These are phyloP conservation scores for Trypanosoma cruzi DNA, from an alignment of 208 protist species.

Conservation along the genomic window DNA sequence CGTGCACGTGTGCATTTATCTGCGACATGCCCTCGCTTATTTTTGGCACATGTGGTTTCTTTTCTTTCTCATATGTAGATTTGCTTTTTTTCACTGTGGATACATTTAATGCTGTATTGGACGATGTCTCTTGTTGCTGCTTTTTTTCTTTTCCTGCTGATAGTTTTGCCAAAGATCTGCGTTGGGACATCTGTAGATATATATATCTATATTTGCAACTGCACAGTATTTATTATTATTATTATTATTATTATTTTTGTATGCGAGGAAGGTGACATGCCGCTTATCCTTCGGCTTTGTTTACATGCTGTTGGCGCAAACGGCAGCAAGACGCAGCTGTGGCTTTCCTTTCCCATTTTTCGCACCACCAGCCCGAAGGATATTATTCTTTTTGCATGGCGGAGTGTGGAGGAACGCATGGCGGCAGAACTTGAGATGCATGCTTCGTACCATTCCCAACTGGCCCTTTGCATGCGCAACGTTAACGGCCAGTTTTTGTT, in stretches of 20 bases:
- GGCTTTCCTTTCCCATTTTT: slow-evolving; percentile 43
- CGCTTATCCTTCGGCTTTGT: slow-evolving; percentile 26
- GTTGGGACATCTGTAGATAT: neutral
- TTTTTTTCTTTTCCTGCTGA: neutral
- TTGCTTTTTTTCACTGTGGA: neutral
- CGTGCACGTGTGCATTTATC: neutral
- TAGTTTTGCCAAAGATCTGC: neutral
- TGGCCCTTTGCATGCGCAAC: slow-evolving; percentile 43
- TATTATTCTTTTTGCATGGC: slow-evolving; percentile 32
- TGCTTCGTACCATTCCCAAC: neutral
- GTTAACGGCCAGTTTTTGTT: slow-evolving; percentile 32
- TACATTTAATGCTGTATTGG: neutral
- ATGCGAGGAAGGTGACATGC: slow-evolving; percentile 5
- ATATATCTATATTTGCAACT: neutral
- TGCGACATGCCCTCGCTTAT: neutral
- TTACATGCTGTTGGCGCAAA: slow-evolving; percentile 10
- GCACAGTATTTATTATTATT: no score
- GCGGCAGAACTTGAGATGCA: slow-evolving; percentile 23
- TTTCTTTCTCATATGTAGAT: neutral
- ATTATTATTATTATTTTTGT: neutral
- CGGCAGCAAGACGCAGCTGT: slow-evolving; percentile 28
- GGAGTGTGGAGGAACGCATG: slow-evolving; percentile 43
- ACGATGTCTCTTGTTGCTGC: neutral
- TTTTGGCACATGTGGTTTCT: neutral
- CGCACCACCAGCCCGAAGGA: slow-evolving; percentile 30